A percentile compares a stretch with the other conserved stretches of the same genome.
Evolutionary conservation across 495 filamentous ascomycete species (phyloP).

Genomic region (Xylaria venustula): DNA sequence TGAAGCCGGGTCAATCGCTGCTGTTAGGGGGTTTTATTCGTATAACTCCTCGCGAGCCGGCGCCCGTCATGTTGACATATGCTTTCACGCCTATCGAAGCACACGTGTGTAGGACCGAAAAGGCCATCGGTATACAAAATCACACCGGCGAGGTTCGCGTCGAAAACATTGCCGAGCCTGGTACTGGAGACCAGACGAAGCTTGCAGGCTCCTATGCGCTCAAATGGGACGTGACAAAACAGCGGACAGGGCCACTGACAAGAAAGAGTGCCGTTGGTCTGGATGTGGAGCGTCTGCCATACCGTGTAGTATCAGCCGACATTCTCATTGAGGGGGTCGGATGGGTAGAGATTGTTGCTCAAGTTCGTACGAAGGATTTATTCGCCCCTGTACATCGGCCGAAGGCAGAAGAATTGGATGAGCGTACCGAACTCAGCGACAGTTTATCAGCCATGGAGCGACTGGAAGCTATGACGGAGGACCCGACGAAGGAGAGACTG

Average conservation of each 20-base stretch:
- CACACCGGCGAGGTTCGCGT: constrained; percentile 54
- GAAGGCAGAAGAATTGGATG: constrained; percentile 2
- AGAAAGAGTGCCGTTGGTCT: constrained; percentile 49
- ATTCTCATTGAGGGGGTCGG: constrained; percentile 87
- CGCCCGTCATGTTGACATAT: constrained; percentile 66
- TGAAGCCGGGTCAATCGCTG: constrained; percentile 79
- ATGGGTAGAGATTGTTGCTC: constrained; percentile 87
- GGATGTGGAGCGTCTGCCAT: constrained; percentile 64
- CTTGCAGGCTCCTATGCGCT: constrained; percentile 75
- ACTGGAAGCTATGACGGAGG: constrained; percentile 18
- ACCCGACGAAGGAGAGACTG: constrained; percentile 18
- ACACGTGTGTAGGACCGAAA: constrained; percentile 75
- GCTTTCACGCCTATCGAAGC: constrained; percentile 72
- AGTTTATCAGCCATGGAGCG: constrained; percentile 20
- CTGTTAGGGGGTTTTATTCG: constrained; percentile 85
- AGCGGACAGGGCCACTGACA: constrained; percentile 62
- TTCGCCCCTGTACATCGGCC: constrained; percentile 12
- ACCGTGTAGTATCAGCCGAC: constrained; percentile 73
- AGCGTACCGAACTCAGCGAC: constrained; percentile 15
- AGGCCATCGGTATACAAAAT: constrained; percentile 67
- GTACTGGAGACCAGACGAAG: constrained; percentile 51
- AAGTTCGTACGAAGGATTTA: constrained; percentile 62
- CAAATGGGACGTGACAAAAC: constrained; percentile 75
- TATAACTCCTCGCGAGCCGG: constrained; percentile 70
- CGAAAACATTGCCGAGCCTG: constrained; percentile 57